Percentiles rank a stretch among this genome's conserved stretches.
Evolutionary conservation across 495 filamentous ascomycete species (phyloP).

Genomic region (Penicillium lividum): DNA sequence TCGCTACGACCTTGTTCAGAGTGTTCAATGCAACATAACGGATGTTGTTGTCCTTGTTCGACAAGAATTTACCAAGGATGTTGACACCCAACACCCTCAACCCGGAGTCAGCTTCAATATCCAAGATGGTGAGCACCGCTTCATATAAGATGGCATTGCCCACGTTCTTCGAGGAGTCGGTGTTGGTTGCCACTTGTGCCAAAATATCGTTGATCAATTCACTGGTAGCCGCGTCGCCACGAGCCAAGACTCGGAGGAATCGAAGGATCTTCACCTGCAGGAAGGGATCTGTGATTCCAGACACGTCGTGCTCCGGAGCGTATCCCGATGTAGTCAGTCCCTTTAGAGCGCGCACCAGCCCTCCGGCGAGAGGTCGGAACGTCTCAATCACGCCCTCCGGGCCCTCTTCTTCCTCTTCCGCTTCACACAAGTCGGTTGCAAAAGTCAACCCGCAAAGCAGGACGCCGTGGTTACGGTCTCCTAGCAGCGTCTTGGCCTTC

Average conservation of each 20-base stretch:
- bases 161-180: conserved; percentile 96
- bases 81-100: conserved; percentile 93
- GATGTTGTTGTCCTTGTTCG: conserved; percentile 98
- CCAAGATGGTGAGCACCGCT: conserved; percentile 93
- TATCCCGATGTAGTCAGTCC: conserved; percentile 91
- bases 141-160: conserved; percentile 98
- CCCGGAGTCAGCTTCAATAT: conserved; percentile 96
- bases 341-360: conserved; percentile 88
- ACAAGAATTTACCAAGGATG: conserved; percentile 95
- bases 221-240: conserved; percentile 85
- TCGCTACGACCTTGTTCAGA: conserved; percentile 95
- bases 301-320: conserved; percentile 96
- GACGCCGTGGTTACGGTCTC: conserved; percentile 92
- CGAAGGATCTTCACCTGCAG: conserved; percentile 93
- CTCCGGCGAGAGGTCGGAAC: conserved; percentile 77
- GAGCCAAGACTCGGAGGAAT: conserved; percentile 78
- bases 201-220: conserved; percentile 98
- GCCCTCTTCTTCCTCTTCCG: conserved; percentile 80
- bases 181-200: conserved; percentile 97
- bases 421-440: conserved; percentile 89
- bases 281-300: conserved; percentile 98
- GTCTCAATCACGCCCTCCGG: conserved; percentile 84
- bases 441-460: conserved; percentile 89
- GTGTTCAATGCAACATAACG: conserved; percentile 97
- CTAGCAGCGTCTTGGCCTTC: conserved; percentile 84